Evolutionary conservation across 1,284 basidiomycete species (phyloP).

Genomic region (Flammula alnicola): DNA sequence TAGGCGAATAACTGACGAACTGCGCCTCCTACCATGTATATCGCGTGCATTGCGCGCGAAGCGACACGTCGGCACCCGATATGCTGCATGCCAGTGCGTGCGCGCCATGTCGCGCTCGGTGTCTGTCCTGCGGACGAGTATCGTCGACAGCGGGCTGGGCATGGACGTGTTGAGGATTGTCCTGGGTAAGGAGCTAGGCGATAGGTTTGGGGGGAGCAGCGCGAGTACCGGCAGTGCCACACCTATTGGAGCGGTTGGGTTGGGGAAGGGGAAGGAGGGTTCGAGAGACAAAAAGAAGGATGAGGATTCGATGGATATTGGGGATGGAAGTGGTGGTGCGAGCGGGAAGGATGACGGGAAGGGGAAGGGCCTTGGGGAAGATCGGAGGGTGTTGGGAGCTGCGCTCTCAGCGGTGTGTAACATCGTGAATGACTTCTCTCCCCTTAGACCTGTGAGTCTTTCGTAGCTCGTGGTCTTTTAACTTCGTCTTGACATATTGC

Average conservation of each 20-base stretch:
- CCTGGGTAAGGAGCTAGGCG: constrained; percentile 42
- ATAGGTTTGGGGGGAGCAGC: constrained; percentile 20
- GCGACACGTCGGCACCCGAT: constrained; percentile 72
- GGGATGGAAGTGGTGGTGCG: too few species aligned
- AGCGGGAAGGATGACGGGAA: constrained; percentile 6
- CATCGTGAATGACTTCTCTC: constrained; percentile 86
- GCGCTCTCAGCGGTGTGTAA: constrained; percentile 84
- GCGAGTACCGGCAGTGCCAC: too few species aligned
- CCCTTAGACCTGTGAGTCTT: constrained; percentile 66
- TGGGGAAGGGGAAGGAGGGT: not conserved
- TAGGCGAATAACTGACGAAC: constrained; percentile 61
- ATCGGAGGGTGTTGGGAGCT: constrained; percentile 72
- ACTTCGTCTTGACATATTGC: not conserved
- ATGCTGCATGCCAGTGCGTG: constrained; percentile 84
- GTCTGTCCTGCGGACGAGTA: constrained; percentile 77
- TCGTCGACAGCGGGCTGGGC: constrained; percentile 83
- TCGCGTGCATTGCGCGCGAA: constrained; percentile 38
- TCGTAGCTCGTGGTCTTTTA: constrained; percentile 14
- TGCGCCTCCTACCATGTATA: constrained; percentile 53
- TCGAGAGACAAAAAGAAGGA: constrained; percentile 18
- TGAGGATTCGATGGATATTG: constrained; percentile 15
- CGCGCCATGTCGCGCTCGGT: constrained; percentile 82
- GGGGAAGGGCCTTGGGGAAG: constrained; percentile 52
- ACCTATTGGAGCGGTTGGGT: not conserved
- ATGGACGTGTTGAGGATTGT: constrained; percentile 69